Conservation (phyloP, 2,329 filamentous ascomycete genomes). For the Cryphonectria naterciae region DNA sequence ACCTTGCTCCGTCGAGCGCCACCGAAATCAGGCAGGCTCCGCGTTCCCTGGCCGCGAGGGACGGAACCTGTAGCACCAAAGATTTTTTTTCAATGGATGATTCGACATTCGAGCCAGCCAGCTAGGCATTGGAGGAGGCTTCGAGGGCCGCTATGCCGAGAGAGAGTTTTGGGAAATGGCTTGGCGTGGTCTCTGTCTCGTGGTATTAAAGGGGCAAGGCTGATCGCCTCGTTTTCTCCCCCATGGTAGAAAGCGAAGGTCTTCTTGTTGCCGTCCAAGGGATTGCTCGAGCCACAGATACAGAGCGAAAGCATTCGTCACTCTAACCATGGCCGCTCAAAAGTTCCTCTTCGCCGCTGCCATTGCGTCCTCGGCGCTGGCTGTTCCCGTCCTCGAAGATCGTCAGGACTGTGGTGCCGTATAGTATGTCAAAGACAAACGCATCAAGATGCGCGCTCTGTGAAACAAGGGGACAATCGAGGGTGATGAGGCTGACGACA, state of each 20-base stretch:
- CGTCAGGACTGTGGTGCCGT: conserved; percentile 13
- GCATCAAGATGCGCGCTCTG: too few relatives aligned
- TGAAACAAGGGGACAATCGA: too few relatives aligned
- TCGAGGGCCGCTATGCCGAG: conserved; percentile 8
- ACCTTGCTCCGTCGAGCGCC: neutral
- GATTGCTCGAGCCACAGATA: neutral
- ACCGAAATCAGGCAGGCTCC: neutral
- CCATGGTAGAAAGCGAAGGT: neutral
- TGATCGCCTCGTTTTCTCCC: neutral
- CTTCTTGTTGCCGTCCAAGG: neutral
- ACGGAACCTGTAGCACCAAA: neutral
- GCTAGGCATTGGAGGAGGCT: neutral
- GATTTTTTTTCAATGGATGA: too few relatives aligned
- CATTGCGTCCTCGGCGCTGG: conserved; percentile 36
- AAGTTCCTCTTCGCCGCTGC: conserved; percentile 40
- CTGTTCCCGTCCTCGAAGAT: conserved; percentile 12
- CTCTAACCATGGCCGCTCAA: conserved; percentile 33
- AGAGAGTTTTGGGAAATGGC: neutral
- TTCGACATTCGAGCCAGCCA: neutral
- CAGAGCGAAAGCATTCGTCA: neutral
- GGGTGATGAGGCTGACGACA: neutral
- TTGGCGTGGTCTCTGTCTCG: neutral
- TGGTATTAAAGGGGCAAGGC: conserved; percentile 4
- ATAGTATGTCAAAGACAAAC: conserved; percentile 36
- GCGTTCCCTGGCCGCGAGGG: neutral